Percentiles rank a stretch among this genome's conserved stretches.
These are phyloP conservation scores for Groenewaldozyma salmanticensis DNA, from an alignment of 805 yeast genomes.

Conservation along the genomic window DNA sequence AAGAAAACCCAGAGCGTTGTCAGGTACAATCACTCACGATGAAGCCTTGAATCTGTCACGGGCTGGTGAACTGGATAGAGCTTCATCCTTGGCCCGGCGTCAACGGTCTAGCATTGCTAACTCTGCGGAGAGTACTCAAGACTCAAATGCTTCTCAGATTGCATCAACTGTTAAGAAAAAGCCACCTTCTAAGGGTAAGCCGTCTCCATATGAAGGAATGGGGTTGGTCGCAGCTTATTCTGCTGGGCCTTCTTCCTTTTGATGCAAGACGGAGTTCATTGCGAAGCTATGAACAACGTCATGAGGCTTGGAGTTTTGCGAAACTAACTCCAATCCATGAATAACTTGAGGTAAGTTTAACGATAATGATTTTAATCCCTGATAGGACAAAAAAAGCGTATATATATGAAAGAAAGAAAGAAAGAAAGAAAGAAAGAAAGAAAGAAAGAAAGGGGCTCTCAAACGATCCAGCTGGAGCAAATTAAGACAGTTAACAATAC, in stretches of 20 bases:
- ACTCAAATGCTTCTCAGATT: neutral
- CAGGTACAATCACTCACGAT: conserved; percentile 25
- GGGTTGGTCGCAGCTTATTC: conserved; percentile 29
- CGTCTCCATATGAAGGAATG: conserved; percentile 21
- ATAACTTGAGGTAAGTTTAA: too few relatives aligned
- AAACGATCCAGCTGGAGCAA: too few relatives aligned
- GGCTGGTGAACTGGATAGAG: conserved; percentile 16
- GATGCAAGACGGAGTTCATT: too few relatives aligned
- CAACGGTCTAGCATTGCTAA: neutral
- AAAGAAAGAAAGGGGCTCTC: neutral
- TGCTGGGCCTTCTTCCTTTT: conserved; percentile 24
- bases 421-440: neutral
- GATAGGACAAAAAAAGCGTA: too few relatives aligned
- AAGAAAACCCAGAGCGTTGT: conserved; percentile 16
- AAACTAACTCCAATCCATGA: too few relatives aligned
- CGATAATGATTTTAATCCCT: too few relatives aligned
- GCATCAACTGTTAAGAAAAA: conserved; percentile 4
- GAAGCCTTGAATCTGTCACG: conserved; percentile 30
- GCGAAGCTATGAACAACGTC: too few relatives aligned
- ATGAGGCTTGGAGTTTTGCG: too few relatives aligned
- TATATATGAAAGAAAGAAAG: neutral
- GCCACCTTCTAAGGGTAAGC: conserved; percentile 7
- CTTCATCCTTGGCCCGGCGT: conserved; percentile 1
- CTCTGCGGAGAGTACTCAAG: neutral
- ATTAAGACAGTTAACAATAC: too few relatives aligned